Conservation (phyloP, 2,329 filamentous ascomycete genomes). For the Sarocladium kiliense region DNA sequence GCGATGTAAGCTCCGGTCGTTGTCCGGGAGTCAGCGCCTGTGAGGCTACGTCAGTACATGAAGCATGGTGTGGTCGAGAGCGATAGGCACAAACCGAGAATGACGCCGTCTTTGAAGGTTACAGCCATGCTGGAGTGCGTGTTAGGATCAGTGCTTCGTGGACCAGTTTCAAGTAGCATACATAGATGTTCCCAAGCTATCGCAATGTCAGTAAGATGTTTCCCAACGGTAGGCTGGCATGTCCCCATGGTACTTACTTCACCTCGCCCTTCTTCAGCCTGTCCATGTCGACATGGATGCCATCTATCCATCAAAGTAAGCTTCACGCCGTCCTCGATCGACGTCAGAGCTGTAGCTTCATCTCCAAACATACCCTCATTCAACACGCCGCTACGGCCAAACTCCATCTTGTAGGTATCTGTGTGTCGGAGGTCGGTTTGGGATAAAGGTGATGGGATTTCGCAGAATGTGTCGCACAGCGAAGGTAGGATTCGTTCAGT, state of each 20-base stretch:
- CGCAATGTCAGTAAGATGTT: constrained; percentile 22
- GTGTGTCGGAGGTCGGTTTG: neutral
- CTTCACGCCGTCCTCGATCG: neutral
- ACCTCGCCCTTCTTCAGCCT: constrained; percentile 98
- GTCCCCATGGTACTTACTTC: constrained; percentile 61
- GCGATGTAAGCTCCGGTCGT: constrained; percentile 98
- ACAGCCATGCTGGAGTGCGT: constrained; percentile 78
- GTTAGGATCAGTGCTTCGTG: constrained; percentile 17
- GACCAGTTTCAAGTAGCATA: constrained; percentile 40
- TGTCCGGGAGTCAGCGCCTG: constrained; percentile 90
- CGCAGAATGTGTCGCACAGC: neutral
- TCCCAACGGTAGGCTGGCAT: too few species aligned
- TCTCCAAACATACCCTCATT: constrained; percentile 50
- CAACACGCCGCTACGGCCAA: constrained; percentile 55
- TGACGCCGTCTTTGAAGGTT: constrained; percentile 97
- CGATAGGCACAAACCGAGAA: constrained; percentile 57
- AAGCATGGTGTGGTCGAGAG: neutral
- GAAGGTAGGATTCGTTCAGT: constrained; percentile 11
- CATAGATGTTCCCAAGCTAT: constrained; percentile 94
- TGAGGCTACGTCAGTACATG: constrained; percentile 14
- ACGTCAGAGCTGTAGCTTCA: constrained; percentile 2
- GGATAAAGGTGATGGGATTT: neutral
- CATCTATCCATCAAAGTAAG: constrained; percentile 57
- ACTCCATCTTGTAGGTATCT: constrained; percentile 46
- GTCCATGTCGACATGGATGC: constrained; percentile 98